Conservation (phyloP, 805 yeast genomes). For the Cyberlindnera petersonii region DNA sequence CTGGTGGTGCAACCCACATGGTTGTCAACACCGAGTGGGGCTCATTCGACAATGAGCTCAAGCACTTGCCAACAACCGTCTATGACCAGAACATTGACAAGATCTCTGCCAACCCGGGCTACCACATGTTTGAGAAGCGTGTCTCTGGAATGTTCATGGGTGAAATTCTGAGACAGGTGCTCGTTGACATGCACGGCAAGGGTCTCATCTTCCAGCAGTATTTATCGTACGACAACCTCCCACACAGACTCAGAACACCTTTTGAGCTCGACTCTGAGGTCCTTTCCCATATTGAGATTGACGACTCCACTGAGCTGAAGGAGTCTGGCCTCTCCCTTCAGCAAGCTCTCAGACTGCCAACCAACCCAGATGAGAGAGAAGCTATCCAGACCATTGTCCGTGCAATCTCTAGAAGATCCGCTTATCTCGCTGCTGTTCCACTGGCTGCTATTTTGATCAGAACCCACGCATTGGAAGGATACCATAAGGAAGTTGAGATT, state of each 20-base stretch:
- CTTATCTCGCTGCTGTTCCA: slow-evolving; percentile 83
- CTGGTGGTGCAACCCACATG: slow-evolving; percentile 60
- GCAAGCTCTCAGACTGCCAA: slow-evolving; percentile 64
- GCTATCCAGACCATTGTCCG: slow-evolving; percentile 71
- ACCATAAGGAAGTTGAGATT: slow-evolving; percentile 77
- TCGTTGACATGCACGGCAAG: slow-evolving; percentile 62
- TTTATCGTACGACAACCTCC: slow-evolving; percentile 35
- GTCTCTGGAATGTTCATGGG: slow-evolving; percentile 92
- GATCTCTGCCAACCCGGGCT: slow-evolving; percentile 75
- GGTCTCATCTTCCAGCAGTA: slow-evolving; percentile 58
- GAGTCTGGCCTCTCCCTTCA: slow-evolving; percentile 67
- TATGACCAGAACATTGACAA: slow-evolving; percentile 73
- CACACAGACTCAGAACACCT: slow-evolving; percentile 66
- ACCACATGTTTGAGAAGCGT: slow-evolving; percentile 89
- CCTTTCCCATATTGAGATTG: slow-evolving; percentile 83
- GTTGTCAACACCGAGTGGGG: slow-evolving; percentile 98
- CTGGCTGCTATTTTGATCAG: slow-evolving; percentile 73
- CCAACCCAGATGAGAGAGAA: slow-evolving; percentile 65
- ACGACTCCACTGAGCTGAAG: slow-evolving; percentile 67
- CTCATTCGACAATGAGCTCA: slow-evolving; percentile 82
- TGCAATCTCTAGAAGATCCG: slow-evolving; percentile 86
- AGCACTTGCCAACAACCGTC: slow-evolving; percentile 69
- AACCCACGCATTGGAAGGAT: slow-evolving; percentile 58
- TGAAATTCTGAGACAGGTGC: slow-evolving; percentile 72
- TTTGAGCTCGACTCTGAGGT: slow-evolving; percentile 80